Evolutionary conservation across 352 stramenopile genomes (phyloP).

Genomic region (Globisporangium nagaii): DNA sequence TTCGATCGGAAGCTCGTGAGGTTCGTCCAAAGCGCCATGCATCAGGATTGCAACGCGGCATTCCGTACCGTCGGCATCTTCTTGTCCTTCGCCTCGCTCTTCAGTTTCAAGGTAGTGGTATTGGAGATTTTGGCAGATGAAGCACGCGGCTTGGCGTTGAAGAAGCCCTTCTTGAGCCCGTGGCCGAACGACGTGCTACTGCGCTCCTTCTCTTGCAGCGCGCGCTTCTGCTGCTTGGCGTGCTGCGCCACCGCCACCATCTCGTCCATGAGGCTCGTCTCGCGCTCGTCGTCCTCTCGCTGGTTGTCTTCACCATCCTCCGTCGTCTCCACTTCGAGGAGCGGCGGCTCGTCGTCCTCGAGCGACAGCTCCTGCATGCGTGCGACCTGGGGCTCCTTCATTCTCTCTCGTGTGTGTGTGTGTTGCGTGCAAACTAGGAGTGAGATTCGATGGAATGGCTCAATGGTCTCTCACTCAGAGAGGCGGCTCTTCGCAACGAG

Average conservation of each 20-base stretch:
- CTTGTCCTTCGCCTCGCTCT: constrained; percentile 3
- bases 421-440: too few species aligned
- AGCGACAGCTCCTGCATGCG: constrained; percentile 4
- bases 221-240: constrained; percentile 46
- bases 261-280: constrained; percentile 66
- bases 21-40: background rate
- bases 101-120: background rate
- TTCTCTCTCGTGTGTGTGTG: too few species aligned
- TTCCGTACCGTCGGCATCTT: constrained; percentile 3
- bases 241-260: constrained; percentile 52
- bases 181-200: constrained; percentile 45
- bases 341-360: constrained; percentile 46
- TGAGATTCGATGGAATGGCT: too few species aligned
- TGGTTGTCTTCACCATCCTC: constrained; percentile 26
- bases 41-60: background rate
- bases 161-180: constrained; percentile 75
- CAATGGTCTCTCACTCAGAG: too few species aligned
- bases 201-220: constrained; percentile 36
- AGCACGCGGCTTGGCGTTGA: constrained; percentile 18
- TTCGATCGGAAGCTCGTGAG: too few species aligned
- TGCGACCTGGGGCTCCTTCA: constrained; percentile 3
- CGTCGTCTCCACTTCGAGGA: constrained; percentile 27
- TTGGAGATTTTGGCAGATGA: background rate
- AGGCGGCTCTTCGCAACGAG: background rate
- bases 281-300: constrained; percentile 2